Evolutionary conservation across 257 asterid genomes (phyloP), one percentile per base, ranked within the genome.

Genomic region (Cruciata laevipes): DNA sequence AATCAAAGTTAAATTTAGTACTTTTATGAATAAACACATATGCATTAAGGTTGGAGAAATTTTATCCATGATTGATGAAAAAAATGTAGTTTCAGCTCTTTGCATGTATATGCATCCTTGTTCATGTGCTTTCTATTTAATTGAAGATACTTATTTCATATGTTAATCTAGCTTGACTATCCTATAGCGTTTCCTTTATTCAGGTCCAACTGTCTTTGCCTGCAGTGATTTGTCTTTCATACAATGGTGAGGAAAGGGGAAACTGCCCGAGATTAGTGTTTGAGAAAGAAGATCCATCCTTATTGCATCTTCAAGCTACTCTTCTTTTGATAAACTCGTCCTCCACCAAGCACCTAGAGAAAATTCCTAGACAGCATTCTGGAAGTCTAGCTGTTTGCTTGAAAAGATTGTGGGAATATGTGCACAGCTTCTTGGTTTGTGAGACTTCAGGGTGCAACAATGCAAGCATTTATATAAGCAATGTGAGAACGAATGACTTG

Each of bases 251-350:
- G 24, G 33, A 27, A 9, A 33, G 52, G 40, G 74, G 37, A 33
- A 72, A 42, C 69, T 42, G 65, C 35, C 67, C 35, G 18, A 55
- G 49, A 49, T 61, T 68, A 53, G 73, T 71, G 67, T 67, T 78
- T 61, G 67, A 74, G 63, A 81, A 86, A 55, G 81, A 83, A 53
- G 86, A 79, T 44, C 66, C 70, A 32, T 63, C 69, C 11, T 58
- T 68, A 51, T 71, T 73, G 69, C 83, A 86, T 76, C 82, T 90
- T 63, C 80, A 82, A 68, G 84, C 87, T 76, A 79, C 83, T 61
- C 70, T 76, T 73, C 3, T 82, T 72, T 89, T 90, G 62, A 74
- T 79, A 65, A 88, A 86, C 69, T 76, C 86, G 59, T 76, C 85
- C 75, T 68, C 85, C 24, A 73, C 72, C 55, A 83, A 82, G 80